Base-by-base conservation (phyloP, 1,284 basidiomycete species). In the Irpex lacteus region DNA sequence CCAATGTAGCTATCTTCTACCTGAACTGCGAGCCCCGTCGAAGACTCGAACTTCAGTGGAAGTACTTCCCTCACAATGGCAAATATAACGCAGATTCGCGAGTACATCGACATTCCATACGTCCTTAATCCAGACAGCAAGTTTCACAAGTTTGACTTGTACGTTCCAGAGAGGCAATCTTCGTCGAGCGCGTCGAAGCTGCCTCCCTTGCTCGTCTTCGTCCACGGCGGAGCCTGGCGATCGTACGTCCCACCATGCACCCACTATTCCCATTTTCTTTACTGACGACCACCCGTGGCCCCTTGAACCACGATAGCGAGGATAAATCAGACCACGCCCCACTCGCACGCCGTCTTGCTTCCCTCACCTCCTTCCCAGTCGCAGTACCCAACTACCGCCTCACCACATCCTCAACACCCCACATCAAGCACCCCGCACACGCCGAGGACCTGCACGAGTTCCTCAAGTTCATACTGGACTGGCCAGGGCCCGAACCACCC, bases 191-290 rank as follows among this genome's bases (percentile, higher is more conserved):
- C 32, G 18, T 18, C 50, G 8, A 18, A 19, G n/a, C 18, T 26
- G 21, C n/a, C 66, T 78, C 21, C 63, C 79, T 40, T 83, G 84
- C 65, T 56, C 34, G 21, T 56, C 8, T 91, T 90, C 69, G 77
- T 92, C 15, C 91, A 93, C 70, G 92, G 92, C 40, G 91, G 91
- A 49, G 92, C 91, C 40, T 94, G 91, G 91, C 78, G 85, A 70
- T 75, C 85, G 90, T 91, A 37, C 58, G 32, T 60, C 47, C 32
- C 13, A 9, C 1, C 19, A 13, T 55, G 9, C 47, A 58, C 18
- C 47, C 32, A 34, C 6, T 34, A 1, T 34, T 18, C 57, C 6
- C 50, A 37, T 18, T 59, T 26, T 9, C 55, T 3, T 18, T 13
- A 55, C 62, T 52, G 26, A 61, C 50, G 3, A 26, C 3, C 21